phyloP scores from a whole-genome alignment of 257 asterid species.

The Catharanthus roseus region DNA sequence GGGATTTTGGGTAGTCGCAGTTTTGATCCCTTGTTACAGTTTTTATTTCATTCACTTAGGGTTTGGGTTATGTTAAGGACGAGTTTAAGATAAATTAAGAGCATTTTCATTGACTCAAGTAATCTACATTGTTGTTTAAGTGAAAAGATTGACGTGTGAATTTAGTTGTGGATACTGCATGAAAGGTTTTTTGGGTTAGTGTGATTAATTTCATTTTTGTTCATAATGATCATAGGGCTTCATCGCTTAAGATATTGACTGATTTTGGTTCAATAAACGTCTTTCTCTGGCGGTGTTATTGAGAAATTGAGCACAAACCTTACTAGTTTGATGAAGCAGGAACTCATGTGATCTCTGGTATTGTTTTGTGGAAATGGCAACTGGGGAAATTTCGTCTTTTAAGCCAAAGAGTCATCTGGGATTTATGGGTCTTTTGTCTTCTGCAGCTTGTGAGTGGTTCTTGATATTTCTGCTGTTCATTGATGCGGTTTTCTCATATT shows the following conservation, averaged over 20 bases:
- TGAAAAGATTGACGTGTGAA: neutral
- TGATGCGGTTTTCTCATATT: constrained; percentile 50
- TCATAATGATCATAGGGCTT: neutral
- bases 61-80: neutral
- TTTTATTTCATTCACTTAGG: neutral
- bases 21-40: neutral
- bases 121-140: neutral
- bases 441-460: constrained; percentile 89
- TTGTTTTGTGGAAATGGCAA: constrained; percentile 42
- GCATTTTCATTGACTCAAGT: neutral
- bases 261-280: constrained; percentile 3
- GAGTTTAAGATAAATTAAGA: neutral
- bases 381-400: constrained; percentile 32
- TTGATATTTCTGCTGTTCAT: constrained; percentile 59
- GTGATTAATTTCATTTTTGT: constrained; percentile 1
- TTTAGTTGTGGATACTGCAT: neutral
- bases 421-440: constrained; percentile 56
- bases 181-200: neutral
- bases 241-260: neutral
- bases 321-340: constrained; percentile 23
- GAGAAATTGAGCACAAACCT: constrained; percentile 21
- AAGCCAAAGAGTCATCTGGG: constrained; percentile 36
- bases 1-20: neutral
- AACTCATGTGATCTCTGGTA: constrained; percentile 35
- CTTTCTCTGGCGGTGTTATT: constrained; percentile 9